Evolutionary conservation across 2,329 filamentous ascomycete species (phyloP), one percentile per base, ranked within the genome.

Genomic region (Diplodia scrobiculata): DNA sequence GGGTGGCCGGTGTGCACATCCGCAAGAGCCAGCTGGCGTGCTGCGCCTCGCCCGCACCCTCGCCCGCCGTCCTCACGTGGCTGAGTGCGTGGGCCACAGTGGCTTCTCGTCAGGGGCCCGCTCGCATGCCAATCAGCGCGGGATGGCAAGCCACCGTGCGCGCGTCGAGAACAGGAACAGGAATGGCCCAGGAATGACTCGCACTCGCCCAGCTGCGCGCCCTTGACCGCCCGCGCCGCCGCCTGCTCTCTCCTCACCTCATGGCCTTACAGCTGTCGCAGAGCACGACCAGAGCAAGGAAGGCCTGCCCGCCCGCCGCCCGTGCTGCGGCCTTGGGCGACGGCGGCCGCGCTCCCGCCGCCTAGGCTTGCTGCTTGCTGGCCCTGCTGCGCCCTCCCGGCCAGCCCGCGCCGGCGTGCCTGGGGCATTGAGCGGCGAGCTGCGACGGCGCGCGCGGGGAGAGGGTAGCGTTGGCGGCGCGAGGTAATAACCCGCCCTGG

Each of bases 181-280:
- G 55, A 29, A 59, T 19, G 38, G 38, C 17, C 21, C 17, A 11
- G 21, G 5, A 29, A 21, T 47, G 38, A 59, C 34, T 58, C 54
- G 32, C 53, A 41, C 53, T 21, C 53, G 17, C 53, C 34, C 19
- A n/a, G 36, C 53, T 27, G 53, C 55, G 55, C 55, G 38, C 55
- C 55, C 25, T 41, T 59, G 36, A 59, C 55, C 55, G 55, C 55
- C 55, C 55, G 55, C 38, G 17, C 14, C 55, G 55, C 55, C 55
- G 55, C 55, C 41, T 45, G 19, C 48, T 27, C 48, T 5, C 38
- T 25, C 34, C 53, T 58, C 53, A n/a, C 11, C 21, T 25, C 21
- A 25, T 25, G 21, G 14, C n/a, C 32, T 11, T 17, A 2, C 17
- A 11, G 27, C 13, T 34, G 51, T 53, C 51, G 51, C 51, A 53